Base-by-base conservation (phyloP, 2,329 filamentous ascomycete genomes). In the Fusarium verrucosum region DNA sequence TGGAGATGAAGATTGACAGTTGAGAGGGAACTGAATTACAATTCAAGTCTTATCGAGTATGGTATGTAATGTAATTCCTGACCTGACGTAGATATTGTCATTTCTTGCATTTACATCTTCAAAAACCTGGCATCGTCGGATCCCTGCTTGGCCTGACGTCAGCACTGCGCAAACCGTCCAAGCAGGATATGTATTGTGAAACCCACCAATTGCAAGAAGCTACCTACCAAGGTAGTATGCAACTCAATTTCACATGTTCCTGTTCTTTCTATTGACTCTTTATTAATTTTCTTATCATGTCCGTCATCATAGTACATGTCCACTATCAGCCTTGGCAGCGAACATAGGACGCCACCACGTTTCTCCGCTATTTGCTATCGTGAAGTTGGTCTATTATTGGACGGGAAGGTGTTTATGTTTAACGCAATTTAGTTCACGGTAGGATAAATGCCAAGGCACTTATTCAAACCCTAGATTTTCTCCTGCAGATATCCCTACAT, bases 141-240 rank as follows among this genome's bases (percentile, higher is more conserved):
- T 71, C 69, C 69, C 49, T 69, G 69, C 44, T 51, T 52, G 17
- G 19, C 50, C 69, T 71, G 69, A 71, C 69, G 69, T 71, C 69
- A 71, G 67, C 51, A 47, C 50, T 52, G 63, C 64, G 66, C 65
- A 66, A 68, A 57, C 54, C 35, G 22, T 25, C 54, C 41, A 58
- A 58, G 23, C 58, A 59, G 61, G 45, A 52, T 50, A 38, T 57
- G 32, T n/a, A n/a, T n/a, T n/a, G n/a, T n/a, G n/a, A n/a, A n/a
- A n/a, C n/a, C 25, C 40, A 10, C 55, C 41, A 65, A 62, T 65
- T 62, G 17, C 41, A 43, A 14, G 10, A 45, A 40, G 22, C 23
- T 14, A n/a, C n/a, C n/a, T n/a, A n/a, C n/a, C n/a, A n/a, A n/a
- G n/a, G n/a, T n/a, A n/a, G n/a, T n/a, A n/a, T n/a, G n/a, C 9